A percentile compares a stretch with the other conserved stretches of the same genome.
These are phyloP conservation scores for Coemansia sp. DNA, from an alignment of 192 early-diverging fungal genomes.

Conservation along the genomic window DNA sequence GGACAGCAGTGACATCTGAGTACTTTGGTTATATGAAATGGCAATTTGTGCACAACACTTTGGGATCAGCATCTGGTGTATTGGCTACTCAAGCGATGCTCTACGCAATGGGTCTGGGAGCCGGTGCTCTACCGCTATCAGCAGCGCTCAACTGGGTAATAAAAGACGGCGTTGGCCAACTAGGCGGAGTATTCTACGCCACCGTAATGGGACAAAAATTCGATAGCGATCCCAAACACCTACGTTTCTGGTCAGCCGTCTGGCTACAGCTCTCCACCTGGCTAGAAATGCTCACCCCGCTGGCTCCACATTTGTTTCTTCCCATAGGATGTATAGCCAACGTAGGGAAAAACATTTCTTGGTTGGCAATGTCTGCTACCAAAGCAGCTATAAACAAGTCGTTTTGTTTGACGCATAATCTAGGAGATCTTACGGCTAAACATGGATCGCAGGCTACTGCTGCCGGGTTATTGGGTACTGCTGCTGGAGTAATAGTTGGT, in stretches of 20 bases:
- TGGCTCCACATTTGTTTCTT: conserved; percentile 76
- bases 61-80: conserved; percentile 78
- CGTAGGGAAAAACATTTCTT: conserved; percentile 85
- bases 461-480: conserved; percentile 77
- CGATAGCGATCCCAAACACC: conserved; percentile 81
- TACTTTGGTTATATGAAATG: conserved; percentile 75
- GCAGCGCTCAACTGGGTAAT: conserved; percentile 90
- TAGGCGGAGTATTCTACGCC: conserved; percentile 83
- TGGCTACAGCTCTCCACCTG: conserved; percentile 74
- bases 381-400: conserved; percentile 79
- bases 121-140: conserved; percentile 72
- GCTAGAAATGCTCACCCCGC: conserved; percentile 76
- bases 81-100: conserved; percentile 83
- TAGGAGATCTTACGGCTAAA: conserved; percentile 86
- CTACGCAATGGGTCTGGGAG: conserved; percentile 78
- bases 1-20: conserved; percentile 69
- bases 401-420: conserved; percentile 70
- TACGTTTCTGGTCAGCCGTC: conserved; percentile 70
- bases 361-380: conserved; percentile 79
- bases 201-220: conserved; percentile 72
- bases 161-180: conserved; percentile 85
- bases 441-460: conserved; percentile 78
- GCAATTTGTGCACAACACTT: conserved; percentile 75
- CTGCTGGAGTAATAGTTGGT: conserved; percentile 51
- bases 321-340: conserved; percentile 75